Conservation (phyloP, 1,284 basidiomycete genomes). For the Cryptococcus sp. region DNA sequence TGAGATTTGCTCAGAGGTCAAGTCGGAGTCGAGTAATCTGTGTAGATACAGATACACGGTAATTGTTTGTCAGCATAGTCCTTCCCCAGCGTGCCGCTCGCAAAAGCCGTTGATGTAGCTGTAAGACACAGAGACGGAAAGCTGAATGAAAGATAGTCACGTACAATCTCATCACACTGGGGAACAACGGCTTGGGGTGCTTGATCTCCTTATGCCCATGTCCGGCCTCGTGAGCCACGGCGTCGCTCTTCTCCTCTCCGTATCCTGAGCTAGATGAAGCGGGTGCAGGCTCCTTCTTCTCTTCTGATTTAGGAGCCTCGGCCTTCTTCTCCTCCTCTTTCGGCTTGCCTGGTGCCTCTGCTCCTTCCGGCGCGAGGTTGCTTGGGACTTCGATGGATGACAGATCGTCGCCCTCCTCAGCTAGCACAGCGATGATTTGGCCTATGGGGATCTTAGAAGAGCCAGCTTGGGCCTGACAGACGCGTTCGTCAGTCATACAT, state of each 20-base stretch:
- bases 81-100: too few species aligned
- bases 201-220: slow-evolving; percentile 42
- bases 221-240: slow-evolving; percentile 3
- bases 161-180: slow-evolving; percentile 48
- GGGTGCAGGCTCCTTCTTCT: neutral
- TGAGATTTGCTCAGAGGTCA: slow-evolving; percentile 52
- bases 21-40: slow-evolving; percentile 47
- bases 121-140: neutral
- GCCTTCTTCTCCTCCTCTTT: slow-evolving; percentile 16
- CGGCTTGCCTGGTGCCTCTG: slow-evolving; percentile 5
- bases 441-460: slow-evolving; percentile 85
- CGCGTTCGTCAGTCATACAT: too few species aligned
- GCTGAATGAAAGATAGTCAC: slow-evolving; percentile 12
- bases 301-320: slow-evolving; percentile 3
- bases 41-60: neutral
- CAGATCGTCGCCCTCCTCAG: slow-evolving; percentile 96
- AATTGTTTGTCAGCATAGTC: slow-evolving; percentile 3
- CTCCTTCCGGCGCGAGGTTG: slow-evolving; percentile 58
- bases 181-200: slow-evolving; percentile 46
- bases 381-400: slow-evolving; percentile 70
- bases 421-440: slow-evolving; percentile 83
- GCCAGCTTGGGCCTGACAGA: slow-evolving; percentile 69
- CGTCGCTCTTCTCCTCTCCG: neutral
- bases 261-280: neutral
- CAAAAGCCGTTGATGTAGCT: neutral